Conservation (phyloP, 176 grass and related monocot species). For the Triticum aestivum region DNA sequence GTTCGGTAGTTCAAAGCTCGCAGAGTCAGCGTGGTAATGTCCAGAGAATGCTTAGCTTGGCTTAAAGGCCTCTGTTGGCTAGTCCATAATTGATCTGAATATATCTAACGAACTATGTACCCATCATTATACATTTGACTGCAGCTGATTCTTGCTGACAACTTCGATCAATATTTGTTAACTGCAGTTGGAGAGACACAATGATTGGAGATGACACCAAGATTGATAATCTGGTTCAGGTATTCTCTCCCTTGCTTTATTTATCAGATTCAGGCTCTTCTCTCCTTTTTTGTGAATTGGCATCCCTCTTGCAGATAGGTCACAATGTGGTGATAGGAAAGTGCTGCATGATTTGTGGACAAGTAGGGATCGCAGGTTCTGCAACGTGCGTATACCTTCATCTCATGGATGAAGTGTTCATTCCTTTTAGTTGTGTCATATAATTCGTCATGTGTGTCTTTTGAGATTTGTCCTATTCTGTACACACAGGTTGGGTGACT, state of each 20-base stretch:
- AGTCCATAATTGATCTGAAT: slow-evolving; percentile 11
- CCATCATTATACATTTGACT: background rate
- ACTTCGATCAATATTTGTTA: background rate
- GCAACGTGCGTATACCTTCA: slow-evolving; percentile 49
- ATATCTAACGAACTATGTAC: background rate
- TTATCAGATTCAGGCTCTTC: background rate
- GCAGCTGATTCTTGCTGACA: slow-evolving; percentile 15
- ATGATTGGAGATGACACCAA: slow-evolving; percentile 82
- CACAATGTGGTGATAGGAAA: slow-evolving; percentile 90
- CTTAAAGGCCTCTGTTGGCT: background rate
- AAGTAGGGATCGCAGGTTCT: slow-evolving; percentile 94
- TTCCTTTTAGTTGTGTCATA: background rate
- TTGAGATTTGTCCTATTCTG: slow-evolving; percentile 3
- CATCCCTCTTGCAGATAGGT: slow-evolving; percentile 66
- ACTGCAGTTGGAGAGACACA: slow-evolving; percentile 85
- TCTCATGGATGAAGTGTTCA: slow-evolving; percentile 12
- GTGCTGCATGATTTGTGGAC: slow-evolving; percentile 89
- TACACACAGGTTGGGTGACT: slow-evolving; percentile 50
- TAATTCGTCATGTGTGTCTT: background rate
- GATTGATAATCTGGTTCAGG: slow-evolving; percentile 97
- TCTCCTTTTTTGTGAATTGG: background rate
- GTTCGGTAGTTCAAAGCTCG: background rate
- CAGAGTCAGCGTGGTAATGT: background rate
- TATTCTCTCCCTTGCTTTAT: slow-evolving; percentile 4
- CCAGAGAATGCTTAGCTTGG: background rate